phyloP scores from a whole-genome alignment of 176 grass and related monocot genomes.

The Aegilops tauschii region DNA sequence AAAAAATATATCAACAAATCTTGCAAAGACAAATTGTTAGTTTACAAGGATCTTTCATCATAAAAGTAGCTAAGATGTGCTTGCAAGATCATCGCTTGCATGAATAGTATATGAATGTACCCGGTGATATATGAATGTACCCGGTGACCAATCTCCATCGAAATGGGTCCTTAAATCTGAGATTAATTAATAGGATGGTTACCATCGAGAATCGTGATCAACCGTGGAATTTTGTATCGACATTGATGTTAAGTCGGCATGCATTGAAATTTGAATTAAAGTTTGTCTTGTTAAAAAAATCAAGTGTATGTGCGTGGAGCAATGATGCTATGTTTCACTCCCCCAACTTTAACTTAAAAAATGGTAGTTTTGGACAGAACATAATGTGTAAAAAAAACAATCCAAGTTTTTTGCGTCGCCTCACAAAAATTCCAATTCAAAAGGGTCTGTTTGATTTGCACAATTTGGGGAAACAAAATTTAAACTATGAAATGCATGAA shows the following conservation, averaged over 20 bases:
- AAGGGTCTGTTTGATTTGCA: neutral
- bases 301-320: neutral
- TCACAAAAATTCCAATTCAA: neutral
- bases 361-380: neutral
- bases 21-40: neutral
- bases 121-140: neutral
- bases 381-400: neutral
- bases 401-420: neutral
- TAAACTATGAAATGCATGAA: neutral
- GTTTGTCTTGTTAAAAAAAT: neutral
- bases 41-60: neutral
- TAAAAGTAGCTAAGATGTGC: neutral
- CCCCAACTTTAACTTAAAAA: neutral
- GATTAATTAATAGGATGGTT: neutral
- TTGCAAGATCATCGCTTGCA: neutral
- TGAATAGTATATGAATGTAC: neutral
- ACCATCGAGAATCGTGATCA: neutral
- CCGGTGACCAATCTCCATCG: constrained; percentile 11
- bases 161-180: neutral
- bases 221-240: neutral
- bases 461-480: neutral
- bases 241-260: neutral
- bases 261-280: neutral
- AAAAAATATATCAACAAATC: neutral
- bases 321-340: neutral